Evolutionary conservation across 2,329 filamentous ascomycete genomes (phyloP).

Genomic region (Sphaceloma murrayae): DNA sequence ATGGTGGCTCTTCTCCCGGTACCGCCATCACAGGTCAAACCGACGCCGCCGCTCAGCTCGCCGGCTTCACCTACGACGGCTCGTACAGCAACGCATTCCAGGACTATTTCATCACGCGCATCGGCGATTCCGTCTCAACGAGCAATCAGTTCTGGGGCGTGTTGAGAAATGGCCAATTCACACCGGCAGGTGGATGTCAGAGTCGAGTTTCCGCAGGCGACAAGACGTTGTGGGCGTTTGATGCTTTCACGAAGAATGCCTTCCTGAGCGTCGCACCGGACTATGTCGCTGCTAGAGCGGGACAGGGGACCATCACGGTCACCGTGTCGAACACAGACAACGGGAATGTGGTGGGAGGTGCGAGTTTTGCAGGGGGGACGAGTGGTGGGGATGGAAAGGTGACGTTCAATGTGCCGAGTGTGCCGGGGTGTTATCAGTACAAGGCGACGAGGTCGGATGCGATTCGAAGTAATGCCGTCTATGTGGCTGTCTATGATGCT

Average conservation of each 20-base stretch:
- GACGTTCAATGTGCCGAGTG: slow-evolving; percentile 17
- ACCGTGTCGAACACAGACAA: neutral
- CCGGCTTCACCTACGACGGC: slow-evolving; percentile 21
- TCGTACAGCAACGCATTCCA: slow-evolving; percentile 17
- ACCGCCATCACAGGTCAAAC: slow-evolving; percentile 21
- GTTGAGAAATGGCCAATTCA: slow-evolving; percentile 19
- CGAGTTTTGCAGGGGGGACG: slow-evolving; percentile 15
- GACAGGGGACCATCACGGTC: slow-evolving; percentile 6
- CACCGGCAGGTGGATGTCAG: slow-evolving; percentile 19
- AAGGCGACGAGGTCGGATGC: slow-evolving; percentile 17
- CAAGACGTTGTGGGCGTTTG: slow-evolving; percentile 16
- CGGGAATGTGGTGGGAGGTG: slow-evolving; percentile 1
- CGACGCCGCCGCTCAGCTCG: slow-evolving; percentile 17
- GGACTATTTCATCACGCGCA: slow-evolving; percentile 22
- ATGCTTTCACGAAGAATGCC: slow-evolving; percentile 16
- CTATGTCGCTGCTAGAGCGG: slow-evolving; percentile 7
- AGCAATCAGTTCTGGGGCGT: slow-evolving; percentile 21
- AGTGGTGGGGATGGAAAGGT: slow-evolving; percentile 17
- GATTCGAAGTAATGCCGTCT: slow-evolving; percentile 18
- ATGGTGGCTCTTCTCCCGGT: no score
- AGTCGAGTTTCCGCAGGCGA: slow-evolving; percentile 5
- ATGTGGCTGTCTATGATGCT: slow-evolving; percentile 14
- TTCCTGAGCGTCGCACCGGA: slow-evolving; percentile 11
- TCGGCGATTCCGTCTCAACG: slow-evolving; percentile 6
- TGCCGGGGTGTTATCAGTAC: slow-evolving; percentile 20